Base-by-base conservation (phyloP, 345 rosid genomes). In the Psidium guajava region DNA sequence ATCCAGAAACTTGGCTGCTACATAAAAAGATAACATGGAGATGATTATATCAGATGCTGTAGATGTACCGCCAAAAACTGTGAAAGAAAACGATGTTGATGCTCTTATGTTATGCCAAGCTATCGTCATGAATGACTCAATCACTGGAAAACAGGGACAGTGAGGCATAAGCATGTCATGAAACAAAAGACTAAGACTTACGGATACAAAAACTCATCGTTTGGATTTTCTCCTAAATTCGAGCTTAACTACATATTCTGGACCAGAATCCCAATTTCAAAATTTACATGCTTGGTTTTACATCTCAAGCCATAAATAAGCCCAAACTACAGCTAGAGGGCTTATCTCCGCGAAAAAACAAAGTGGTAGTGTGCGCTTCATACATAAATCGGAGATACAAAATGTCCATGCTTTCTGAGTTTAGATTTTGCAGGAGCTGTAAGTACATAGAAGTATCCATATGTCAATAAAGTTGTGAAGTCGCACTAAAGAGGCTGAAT, bases 1-100 rank as follows among this genome's bases (percentile, higher is more conserved):
- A 94, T 94, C 98, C 95, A 91, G 90, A 93, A 93, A 88, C 89
- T 93, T 61, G 95, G 86, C 96, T 94, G 91, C 84, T 85, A 40
- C 88, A 87, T 24, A 54, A 83, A 87, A 86, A 44, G 84, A 58
- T 36, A 18, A 69, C 81, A 74, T 75, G 74, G 81, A 83, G 58
- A 82, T 25, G 54, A 20, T 53, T 44, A 77, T 36, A 58, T 40
- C 50, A 85, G 80, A 87, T 44, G 54, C 64, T 8, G 77, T 32
- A 16, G 47, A 69, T 69, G 32, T 16, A 16, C 24, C 6, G 1
- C 47, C 64, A 58, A 25, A 85, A 82, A 52, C 42, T 22, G 16
- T 18, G 21, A 52, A 82, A 51, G 57, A 69, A 18, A 69, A 36
- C 10, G 25, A 69, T 9, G 12, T 69, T 36, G 25, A 69, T 36